Evolutionary conservation across 2,329 filamentous ascomycete species (phyloP), one percentile per base, ranked within the genome.

Genomic region (Huntiella abstrusa): DNA sequence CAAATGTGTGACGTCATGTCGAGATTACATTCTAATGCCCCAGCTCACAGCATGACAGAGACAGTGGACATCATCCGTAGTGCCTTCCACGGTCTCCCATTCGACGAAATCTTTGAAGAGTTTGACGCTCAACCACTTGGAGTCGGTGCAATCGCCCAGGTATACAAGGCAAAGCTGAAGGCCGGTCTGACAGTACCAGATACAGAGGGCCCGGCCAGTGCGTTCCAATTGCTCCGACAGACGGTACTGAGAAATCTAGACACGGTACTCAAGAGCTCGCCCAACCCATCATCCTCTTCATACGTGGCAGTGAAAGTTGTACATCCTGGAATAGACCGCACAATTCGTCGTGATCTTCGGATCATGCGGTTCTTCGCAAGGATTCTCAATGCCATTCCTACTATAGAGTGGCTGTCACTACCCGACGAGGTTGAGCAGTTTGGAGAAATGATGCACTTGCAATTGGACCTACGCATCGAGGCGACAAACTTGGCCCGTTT

Each of bases 391-490:
- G 65, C 73, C 2, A 80, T 98, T 32, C 91, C 91, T 1, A 94
- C 87, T 0, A 91, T 98, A 57, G 85, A 96, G 61, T 98, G 91
- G 91, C 70, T 98, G 4, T 95, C 88, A 0, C 75, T 98, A 6
- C 91, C 91, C 0, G 88, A 95, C 54, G 91, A 98, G 59, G 91
- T 96, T 3, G 64, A 70, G 11, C 86, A 96, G 56, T 98, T 98
- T 57, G 88, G 87, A 17, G 83, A 92, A 58, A 98, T 98, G 91
- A 98, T 98, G 91, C 80, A 80, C 55, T 67, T 96, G n/a, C 91
- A 98, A 59, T 69, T 98, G 2, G 91, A 98, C 61, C 70, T 98
- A 33, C 80, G 91, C 45, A 96, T 96, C 51, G 91, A 98, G 61
- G 81, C 86, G 1, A 81, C 87, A 34, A 98, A 98, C 55, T 67